Evolutionary conservation across 257 asterid species (phyloP).

Genomic region (Gynochthodes officinalis): DNA sequence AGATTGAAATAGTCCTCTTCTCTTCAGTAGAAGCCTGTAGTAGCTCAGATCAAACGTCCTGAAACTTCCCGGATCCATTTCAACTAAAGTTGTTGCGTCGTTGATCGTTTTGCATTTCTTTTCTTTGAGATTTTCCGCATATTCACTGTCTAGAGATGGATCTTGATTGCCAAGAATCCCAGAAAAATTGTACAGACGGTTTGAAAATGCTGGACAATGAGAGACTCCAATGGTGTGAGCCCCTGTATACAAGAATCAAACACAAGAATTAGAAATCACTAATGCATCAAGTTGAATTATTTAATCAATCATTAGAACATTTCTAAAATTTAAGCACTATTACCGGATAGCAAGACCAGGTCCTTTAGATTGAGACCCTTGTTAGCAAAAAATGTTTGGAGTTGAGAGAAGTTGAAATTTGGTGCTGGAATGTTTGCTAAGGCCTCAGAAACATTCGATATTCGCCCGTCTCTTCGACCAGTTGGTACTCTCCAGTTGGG

Average conservation of each 20-base stretch:
- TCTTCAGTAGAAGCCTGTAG: conserved; percentile 48
- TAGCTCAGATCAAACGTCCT: conserved; percentile 68
- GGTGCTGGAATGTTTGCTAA: conserved; percentile 62
- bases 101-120: conserved; percentile 43
- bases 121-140: conserved; percentile 51
- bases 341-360: conserved; percentile 48
- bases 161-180: conserved; percentile 47
- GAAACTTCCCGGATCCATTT: conserved; percentile 73
- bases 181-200: conserved; percentile 59
- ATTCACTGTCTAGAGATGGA: conserved; percentile 63
- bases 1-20: conserved; percentile 60
- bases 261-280: background rate
- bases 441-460: conserved; percentile 34
- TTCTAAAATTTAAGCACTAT: too few relatives aligned
- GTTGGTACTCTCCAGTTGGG: conserved; percentile 39
- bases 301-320: too few relatives aligned
- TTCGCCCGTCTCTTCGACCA: conserved; percentile 38
- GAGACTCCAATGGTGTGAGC: conserved; percentile 73
- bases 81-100: conserved; percentile 36
- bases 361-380: conserved; percentile 53
- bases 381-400: conserved; percentile 38
- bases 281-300: background rate
- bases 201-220: conserved; percentile 49
- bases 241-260: conserved; percentile 28
- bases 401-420: conserved; percentile 38